Base-by-base conservation (phyloP, 495 filamentous ascomycete species). In the Hypoxylon fragiforme region DNA sequence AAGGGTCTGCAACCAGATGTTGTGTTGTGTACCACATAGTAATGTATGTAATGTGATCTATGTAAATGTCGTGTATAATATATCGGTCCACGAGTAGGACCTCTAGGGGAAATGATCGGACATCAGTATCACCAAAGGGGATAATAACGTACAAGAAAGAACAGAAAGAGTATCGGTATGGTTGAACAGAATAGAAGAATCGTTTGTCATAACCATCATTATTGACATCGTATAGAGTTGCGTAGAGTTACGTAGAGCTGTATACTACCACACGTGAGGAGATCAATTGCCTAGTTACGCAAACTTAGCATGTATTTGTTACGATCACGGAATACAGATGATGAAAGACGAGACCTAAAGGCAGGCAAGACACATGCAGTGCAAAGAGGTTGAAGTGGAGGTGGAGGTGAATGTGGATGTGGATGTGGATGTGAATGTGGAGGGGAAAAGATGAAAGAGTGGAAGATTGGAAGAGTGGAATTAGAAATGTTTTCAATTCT, bases 241-340 rank as follows among this genome's bases (percentile, higher is more conserved):
- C 4, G 16, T 18, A 11, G 16, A 38, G 37, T 9, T 20, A 21
- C 14, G 30, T 19, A 31, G 12, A 46, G 15, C 46, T 52, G 43
- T 52, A 47, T 52, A 43, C 55, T 11, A 58, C 57, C 57, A 61
- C 57, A 61, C 46, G 44, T 38, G 42, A 55, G 50, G 34, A 51
- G 57, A 61, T 60, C 57, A 51, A 52, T 51, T 48, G 30, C 36
- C 41, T 22, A 15, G 11, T 52, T 30, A 37, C 31, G 32, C 35
- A 47, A 28, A 2, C 8, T 21, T 34, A 22, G 7, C 16, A 11
- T 53, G 44, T 60, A 54, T 46, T 7, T 34, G 50, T 26, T 60
- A 55, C 57, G 57, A 60, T 60, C 52, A 41, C 48, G 58, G 58
- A 47, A 57, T 57, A 57, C 58, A 43, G 57, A 14, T 22, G 21